Conservation (phyloP, 2,329 filamentous ascomycete species). For the Rugonectria rugulosa region DNA sequence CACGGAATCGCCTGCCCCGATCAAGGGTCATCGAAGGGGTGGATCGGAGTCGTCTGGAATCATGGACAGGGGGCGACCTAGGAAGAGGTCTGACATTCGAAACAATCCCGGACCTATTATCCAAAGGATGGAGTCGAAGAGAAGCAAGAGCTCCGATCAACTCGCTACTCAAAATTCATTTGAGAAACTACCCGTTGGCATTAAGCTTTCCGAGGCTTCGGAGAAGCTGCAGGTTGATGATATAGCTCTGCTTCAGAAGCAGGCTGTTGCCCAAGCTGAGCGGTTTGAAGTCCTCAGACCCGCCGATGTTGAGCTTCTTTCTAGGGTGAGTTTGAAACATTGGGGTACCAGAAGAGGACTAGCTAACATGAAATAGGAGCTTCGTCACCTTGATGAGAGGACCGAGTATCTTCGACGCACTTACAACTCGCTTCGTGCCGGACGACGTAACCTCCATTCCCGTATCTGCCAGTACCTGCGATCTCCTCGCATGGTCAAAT, state of each 20-base stretch:
- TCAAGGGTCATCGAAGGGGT: conserved; percentile 55
- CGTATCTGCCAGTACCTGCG: conserved; percentile 81
- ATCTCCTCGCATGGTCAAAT: conserved; percentile 72
- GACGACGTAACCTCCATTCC: conserved; percentile 77
- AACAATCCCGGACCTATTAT: conserved; percentile 46
- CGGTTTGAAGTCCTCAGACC: conserved; percentile 70
- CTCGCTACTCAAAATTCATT: conserved; percentile 53
- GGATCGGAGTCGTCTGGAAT: conserved; percentile 66
- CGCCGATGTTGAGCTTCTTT: conserved; percentile 70
- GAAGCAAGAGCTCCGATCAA: conserved; percentile 59
- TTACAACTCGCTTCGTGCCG: conserved; percentile 76
- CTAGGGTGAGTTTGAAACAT: conserved; percentile 57
- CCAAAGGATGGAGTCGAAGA: conserved; percentile 52
- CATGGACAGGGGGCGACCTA: conserved; percentile 68
- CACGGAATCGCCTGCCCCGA: conserved; percentile 19
- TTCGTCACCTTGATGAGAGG: conserved; percentile 77
- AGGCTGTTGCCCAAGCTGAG: conserved; percentile 68
- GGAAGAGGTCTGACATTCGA: conserved; percentile 58
- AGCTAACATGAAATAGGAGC: conserved; percentile 59
- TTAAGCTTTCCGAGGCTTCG: conserved; percentile 60
- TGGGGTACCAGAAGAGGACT: neutral
- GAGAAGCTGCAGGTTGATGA: conserved; percentile 58
- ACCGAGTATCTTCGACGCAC: conserved; percentile 81
- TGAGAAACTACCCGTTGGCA: conserved; percentile 67
- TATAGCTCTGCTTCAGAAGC: conserved; percentile 60